Conservation (phyloP, 164 flowering plant species). For the Sedum album region DNA sequence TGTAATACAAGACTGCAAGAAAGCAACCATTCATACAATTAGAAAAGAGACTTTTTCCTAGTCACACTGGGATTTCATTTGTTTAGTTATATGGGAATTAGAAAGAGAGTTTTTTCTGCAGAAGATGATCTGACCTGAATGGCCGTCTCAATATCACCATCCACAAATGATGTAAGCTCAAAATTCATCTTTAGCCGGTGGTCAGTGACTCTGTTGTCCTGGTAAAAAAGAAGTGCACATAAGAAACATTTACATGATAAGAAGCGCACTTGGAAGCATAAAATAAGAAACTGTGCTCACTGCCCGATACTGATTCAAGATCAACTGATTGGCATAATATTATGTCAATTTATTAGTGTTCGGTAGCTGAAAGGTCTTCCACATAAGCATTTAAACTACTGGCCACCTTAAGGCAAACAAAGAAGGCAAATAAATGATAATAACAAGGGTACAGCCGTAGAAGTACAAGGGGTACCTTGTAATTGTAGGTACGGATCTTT, state of each 20-base stretch:
- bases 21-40: constrained; percentile 7
- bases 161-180: constrained; percentile 80
- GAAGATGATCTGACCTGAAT: constrained; percentile 25
- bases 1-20: constrained; percentile 63
- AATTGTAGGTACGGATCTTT: constrained; percentile 92
- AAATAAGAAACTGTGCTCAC: too few species aligned
- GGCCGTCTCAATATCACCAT: constrained; percentile 79
- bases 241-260: too few species aligned
- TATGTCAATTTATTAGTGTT: too few species aligned
- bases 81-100: not conserved
- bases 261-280: too few species aligned
- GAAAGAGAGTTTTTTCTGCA: not conserved
- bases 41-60: not conserved
- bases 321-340: too few species aligned
- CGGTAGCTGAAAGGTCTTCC: too few species aligned
- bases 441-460: not conserved
- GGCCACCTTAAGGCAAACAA: not conserved
- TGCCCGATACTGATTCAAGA: too few species aligned
- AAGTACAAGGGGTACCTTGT: constrained; percentile 46
- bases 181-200: constrained; percentile 93
- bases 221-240: constrained; percentile 14
- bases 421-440: not conserved
- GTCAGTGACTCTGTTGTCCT: constrained; percentile 97
- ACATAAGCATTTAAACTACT: not conserved
- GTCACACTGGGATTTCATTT: not conserved